Conservation (phyloP, 2,329 filamentous ascomycete species). For the Calonectria henricotiae region DNA sequence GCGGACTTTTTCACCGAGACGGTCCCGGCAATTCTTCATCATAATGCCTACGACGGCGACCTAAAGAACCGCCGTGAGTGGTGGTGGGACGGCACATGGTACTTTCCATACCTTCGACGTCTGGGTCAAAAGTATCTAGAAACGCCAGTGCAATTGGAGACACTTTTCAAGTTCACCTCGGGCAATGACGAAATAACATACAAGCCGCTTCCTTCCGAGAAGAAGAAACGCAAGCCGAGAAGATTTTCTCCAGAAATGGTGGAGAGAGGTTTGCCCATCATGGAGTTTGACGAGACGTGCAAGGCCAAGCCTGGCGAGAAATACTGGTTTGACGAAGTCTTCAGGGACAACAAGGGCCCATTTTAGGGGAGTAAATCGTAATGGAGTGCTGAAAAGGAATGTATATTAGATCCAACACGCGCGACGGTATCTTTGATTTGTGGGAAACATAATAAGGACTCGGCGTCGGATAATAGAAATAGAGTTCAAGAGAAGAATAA, state of each 20-base stretch:
- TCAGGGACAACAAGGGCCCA: slow-evolving; percentile 39
- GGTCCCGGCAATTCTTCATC: slow-evolving; percentile 42
- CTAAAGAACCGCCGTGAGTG: slow-evolving; percentile 35
- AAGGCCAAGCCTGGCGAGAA: neutral
- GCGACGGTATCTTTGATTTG: no score
- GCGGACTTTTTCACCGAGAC: slow-evolving; percentile 44
- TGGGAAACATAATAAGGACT: no score
- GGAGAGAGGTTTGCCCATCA: slow-evolving; percentile 6
- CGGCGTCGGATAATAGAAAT: no score
- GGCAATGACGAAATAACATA: slow-evolving; percentile 12
- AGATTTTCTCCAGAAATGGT: slow-evolving; percentile 24
- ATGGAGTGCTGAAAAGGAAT: neutral
- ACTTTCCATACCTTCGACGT: slow-evolving; percentile 39
- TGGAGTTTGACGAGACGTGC: slow-evolving; percentile 40
- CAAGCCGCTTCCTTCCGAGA: slow-evolving; percentile 10
- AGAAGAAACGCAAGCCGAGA: slow-evolving; percentile 32
- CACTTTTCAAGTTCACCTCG: neutral
- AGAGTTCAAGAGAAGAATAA: no score
- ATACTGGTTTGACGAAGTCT: slow-evolving; percentile 39
- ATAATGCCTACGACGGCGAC: slow-evolving; percentile 41
- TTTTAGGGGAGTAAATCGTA: neutral
- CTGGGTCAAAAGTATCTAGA: slow-evolving; percentile 30
- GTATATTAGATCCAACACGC: neutral
- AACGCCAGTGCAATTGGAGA: neutral
- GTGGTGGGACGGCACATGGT: slow-evolving; percentile 47